Conservation (phyloP, 208 protist genomes). For the Angomonas ambiguus region DNA sequence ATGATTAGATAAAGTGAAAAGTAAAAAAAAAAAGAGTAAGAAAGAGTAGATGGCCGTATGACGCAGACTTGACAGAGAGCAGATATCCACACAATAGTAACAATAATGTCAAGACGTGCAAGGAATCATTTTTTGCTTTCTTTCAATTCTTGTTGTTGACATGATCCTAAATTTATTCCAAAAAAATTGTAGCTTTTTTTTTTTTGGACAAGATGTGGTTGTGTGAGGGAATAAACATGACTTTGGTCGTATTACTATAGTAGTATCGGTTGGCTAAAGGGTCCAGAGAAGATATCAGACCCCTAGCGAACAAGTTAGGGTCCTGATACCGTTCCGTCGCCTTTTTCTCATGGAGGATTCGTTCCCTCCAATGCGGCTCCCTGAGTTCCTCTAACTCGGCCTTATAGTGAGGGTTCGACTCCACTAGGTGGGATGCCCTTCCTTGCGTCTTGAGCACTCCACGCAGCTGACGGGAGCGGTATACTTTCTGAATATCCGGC, state of each 20-base stretch:
- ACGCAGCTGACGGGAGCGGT: constrained; percentile 54
- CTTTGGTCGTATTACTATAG: too few species aligned
- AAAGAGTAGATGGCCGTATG: constrained; percentile 12
- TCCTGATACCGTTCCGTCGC: constrained; percentile 67
- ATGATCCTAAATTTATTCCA: background rate
- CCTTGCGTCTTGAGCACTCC: constrained; percentile 34
- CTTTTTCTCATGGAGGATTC: constrained; percentile 39
- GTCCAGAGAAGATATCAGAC: constrained; percentile 34
- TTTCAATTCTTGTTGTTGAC: too few species aligned
- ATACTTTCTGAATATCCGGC: constrained; percentile 83
- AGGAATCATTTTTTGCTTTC: too few species aligned
- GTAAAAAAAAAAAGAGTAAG: constrained; percentile 2
- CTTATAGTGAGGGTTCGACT: constrained; percentile 39
- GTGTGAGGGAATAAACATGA: too few species aligned
- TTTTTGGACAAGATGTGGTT: too few species aligned
- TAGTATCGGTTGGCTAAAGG: constrained; percentile 45
- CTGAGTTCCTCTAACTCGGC: constrained; percentile 35
- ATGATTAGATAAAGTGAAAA: background rate
- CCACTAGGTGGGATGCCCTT: constrained; percentile 40
- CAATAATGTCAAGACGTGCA: background rate
- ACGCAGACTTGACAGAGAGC: background rate
- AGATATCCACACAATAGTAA: background rate
- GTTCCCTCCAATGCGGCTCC: constrained; percentile 66
- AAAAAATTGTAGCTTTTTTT: background rate
- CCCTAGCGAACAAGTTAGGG: constrained; percentile 66